Conservation (phyloP, 805 yeast species). For the Hanseniaspora nectarophila region DNA sequence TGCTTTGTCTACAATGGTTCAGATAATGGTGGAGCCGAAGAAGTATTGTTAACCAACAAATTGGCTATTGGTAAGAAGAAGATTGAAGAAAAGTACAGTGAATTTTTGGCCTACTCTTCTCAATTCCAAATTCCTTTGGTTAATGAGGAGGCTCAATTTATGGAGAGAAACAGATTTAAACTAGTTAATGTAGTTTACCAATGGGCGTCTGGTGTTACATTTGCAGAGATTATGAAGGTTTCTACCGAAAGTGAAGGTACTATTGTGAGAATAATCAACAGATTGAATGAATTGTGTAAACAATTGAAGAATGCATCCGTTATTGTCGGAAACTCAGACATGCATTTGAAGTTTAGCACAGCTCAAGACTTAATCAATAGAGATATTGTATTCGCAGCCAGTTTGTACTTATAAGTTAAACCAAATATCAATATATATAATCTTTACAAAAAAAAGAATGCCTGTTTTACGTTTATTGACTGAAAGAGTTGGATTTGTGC, state of each 20-base stretch:
- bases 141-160: conserved; percentile 72
- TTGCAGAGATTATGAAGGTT: conserved; percentile 78
- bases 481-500: conserved; percentile 78
- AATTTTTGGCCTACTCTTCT: conserved; percentile 48
- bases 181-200: conserved; percentile 89
- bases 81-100: conserved; percentile 59
- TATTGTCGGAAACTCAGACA: conserved; percentile 84
- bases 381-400: conserved; percentile 94
- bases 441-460: not conserved
- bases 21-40: conserved; percentile 50
- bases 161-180: conserved; percentile 76
- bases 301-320: conserved; percentile 89
- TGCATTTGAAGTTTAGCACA: conserved; percentile 76
- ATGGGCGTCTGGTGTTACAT: conserved; percentile 93
- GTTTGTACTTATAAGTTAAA: conserved; percentile 52
- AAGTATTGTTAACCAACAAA: conserved; percentile 57
- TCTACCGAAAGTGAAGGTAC: conserved; percentile 92
- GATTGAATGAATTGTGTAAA: conserved; percentile 88
- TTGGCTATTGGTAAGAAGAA: conserved; percentile 57
- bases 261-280: conserved; percentile 86
- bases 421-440: not conserved
- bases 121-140: conserved; percentile 64
- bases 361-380: conserved; percentile 93
- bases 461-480: no score
- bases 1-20: conserved; percentile 86